A percentile compares a stretch with the other conserved stretches of the same genome.
phyloP scores from a whole-genome alignment of 2,329 filamentous ascomycete species.

The Calonectria ilicicola region DNA sequence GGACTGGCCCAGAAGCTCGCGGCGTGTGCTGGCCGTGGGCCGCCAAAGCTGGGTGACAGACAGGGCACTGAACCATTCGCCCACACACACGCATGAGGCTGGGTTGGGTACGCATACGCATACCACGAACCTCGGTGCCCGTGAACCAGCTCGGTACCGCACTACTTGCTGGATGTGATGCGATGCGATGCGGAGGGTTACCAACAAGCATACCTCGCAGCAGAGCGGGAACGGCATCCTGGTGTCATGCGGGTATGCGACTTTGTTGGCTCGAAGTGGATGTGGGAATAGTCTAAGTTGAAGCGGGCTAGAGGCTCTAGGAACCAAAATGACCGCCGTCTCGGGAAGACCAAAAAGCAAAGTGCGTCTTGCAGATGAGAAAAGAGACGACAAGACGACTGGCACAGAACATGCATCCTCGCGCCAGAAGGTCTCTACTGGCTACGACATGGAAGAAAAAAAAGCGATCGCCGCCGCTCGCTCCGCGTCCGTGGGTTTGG shows the following conservation, averaged over 20 bases:
- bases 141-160: slow-evolving; percentile 29
- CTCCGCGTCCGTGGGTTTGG: slow-evolving; percentile 45
- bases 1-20: slow-evolving; percentile 16
- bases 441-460: slow-evolving; percentile 33
- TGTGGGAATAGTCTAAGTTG: slow-evolving; percentile 39
- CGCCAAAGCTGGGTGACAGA: slow-evolving; percentile 9
- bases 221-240: slow-evolving; percentile 31
- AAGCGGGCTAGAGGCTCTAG: slow-evolving; percentile 34
- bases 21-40: slow-evolving; percentile 20
- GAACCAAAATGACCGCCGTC: slow-evolving; percentile 34
- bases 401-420: slow-evolving; percentile 17
- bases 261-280: slow-evolving; percentile 38
- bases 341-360: slow-evolving; percentile 42
- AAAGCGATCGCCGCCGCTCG: slow-evolving; percentile 41
- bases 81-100: slow-evolving; percentile 22
- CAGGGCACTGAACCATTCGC: slow-evolving; percentile 25
- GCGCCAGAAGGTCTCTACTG: slow-evolving; percentile 20
- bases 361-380: slow-evolving; percentile 35
- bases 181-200: slow-evolving; percentile 27
- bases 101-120: slow-evolving; percentile 34
- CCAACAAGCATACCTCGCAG: slow-evolving; percentile 32
- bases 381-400: slow-evolving; percentile 41
- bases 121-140: slow-evolving; percentile 20
- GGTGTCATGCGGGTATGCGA: slow-evolving; percentile 31
- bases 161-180: slow-evolving; percentile 7